Evolutionary conservation across 116 monocot species (phyloP), one percentile per base, ranked within the genome.

Genomic region (Iris pallida): DNA sequence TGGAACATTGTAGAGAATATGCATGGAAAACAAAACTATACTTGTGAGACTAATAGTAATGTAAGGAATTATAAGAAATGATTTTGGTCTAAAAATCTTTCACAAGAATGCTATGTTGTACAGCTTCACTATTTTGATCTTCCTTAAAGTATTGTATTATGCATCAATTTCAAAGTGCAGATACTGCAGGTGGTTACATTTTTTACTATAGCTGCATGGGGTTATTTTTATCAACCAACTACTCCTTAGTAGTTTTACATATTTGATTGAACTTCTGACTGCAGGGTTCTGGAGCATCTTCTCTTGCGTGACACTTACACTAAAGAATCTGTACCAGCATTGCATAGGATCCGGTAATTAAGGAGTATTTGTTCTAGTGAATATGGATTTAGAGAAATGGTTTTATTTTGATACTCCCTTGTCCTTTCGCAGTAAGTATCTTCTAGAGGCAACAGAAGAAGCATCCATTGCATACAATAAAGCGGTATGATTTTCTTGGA

Each of bases 301-400:
- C 92, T 97, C 55, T 76, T 97, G 79, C 75, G 85, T 54, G 90
- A 90, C 58, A 97, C 97, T 56, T 97, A 97, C 63, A 97, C 86
- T 14, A 87, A 87, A 79, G 97, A 97, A 59, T 87, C 92, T 52
- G 85, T 97, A 60, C 92, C 87, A 52, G 97, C 97, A 16, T 76
- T 97, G 13, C 90, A 90, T 75, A 85, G 80, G 76, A 92, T 97
- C 43, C 76, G 92, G 96, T 89, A 83, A 65, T n/a, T 62, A 1
- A 18, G 40, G 5, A 65, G 11, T 45, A 65, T 1, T 48, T 48
- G 4, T 56, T 56, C 47, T 73, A 16, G 47, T 68, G 12, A 45
- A 49, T 19, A 13, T 46, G n/a, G 10, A 18, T 67, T 53, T 56
- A 57, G 45, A 41, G 20, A 19, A 47, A 14, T 47, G n/a, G 17